Base-by-base conservation (phyloP, 495 filamentous ascomycete species). In the Mytilinidion resinicola region DNA sequence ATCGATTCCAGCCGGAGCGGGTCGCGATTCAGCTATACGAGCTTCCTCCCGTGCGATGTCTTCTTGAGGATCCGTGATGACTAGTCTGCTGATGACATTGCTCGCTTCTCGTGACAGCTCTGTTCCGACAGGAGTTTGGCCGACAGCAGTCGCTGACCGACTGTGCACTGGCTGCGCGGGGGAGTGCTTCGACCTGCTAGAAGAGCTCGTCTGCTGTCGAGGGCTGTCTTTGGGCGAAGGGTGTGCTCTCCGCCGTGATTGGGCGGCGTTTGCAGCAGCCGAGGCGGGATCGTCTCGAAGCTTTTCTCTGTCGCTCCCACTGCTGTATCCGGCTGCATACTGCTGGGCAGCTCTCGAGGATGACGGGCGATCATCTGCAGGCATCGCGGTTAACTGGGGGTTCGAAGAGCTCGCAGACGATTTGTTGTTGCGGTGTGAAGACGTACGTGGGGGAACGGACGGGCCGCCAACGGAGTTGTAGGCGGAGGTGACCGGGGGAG, bases 31-130 rank as follows among this genome's bases (percentile, higher is more conserved):
- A 12, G 76, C 75, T 61, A 85, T 76, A 25, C 90, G 86, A 61
- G 87, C 87, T 57, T 80, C 78, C 69, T 91, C 91, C 50, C 91
- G 79, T 43, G 83, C 85, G 50, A 90, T 77, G 67, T 95, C 90
- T 25, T 88, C 84, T 57, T 83, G 79, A 17, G 89, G 88, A 63
- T 95, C 89, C 50, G 86, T 87, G 52, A 91, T 80, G 60, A 91
- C 70, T 12, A 93, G 80, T 39, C 87, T 82, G 65, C 89, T 88
- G 59, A 95, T 83, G 19, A 95, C 82, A 47, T 86, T 82, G 70
- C 81, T 84, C 34, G 83, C 78, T 66, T 87, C 83, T 54, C 82
- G 77, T 14, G 80, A 82, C 4, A 79, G 77, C 33, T 74, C 76
- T 39, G 76, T 81, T 33, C 69, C 72, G 14, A 65, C 44, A 9